Evolutionary conservation across 495 filamentous ascomycete genomes (phyloP), one percentile per base, ranked within the genome.

Genomic region (Astrothelium subdiscretum): DNA sequence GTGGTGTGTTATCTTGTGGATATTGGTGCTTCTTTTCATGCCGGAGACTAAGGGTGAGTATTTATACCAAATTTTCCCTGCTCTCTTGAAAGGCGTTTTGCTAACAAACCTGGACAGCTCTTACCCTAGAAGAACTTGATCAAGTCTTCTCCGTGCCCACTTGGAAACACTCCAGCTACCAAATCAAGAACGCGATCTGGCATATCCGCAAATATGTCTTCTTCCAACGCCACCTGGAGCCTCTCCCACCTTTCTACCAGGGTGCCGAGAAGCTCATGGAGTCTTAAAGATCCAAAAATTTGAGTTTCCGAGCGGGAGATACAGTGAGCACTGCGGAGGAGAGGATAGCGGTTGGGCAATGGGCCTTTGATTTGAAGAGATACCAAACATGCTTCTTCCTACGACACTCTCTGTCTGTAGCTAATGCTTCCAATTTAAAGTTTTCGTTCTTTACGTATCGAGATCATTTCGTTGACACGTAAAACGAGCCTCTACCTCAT

Each of bases 91-190:
- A 1, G 15, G 15, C 1, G 1, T 1, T 8, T 38, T 15, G 43
- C 43, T 48, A 20, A 48, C 43, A 20, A 12, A 18, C 92, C 70
- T 86, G 83, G 3, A 88, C 89, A 3, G 89, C 92, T 70, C 87
- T 85, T 1, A 89, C 87, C 69, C 89, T 89, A 1, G 72, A 91
- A 54, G 66, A 72, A 43, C 63, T 73, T 8, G 71, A 73, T 59
- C 59, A 66, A 43, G 66, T 73, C 20, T 73, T 73, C 44, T 48
- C 29, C 12, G 59, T 67, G 18, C 63, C 67, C 1, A 70, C 66
- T 12, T 31, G 60, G 13, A 65, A 67, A 32, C 64, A 66, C 40
- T 48, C 57, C 20, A 31, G 26, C 20, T 65, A 70, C 57, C 62
- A 63, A 13, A 32, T 68, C 31, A 59, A 38, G 20, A 61, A 70